phyloP scores from a whole-genome alignment of 2,329 filamentous ascomycete genomes.

The Colletotrichum sp. region DNA sequence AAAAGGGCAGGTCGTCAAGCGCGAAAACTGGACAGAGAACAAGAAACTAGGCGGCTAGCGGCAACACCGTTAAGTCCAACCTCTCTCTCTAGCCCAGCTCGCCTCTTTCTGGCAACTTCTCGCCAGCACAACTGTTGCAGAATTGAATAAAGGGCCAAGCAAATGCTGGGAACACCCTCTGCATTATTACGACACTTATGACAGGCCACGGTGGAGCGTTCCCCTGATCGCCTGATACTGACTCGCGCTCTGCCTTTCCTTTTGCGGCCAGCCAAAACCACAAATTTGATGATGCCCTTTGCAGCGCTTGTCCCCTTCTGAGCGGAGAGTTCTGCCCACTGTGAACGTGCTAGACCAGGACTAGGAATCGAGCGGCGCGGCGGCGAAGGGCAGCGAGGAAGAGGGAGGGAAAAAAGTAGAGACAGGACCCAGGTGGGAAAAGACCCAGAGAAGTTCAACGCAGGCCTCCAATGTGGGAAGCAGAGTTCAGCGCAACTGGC shows the following conservation, averaged over 20 bases:
- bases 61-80: neutral
- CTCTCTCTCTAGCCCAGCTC: neutral
- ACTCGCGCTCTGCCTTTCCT: slow-evolving; percentile 1
- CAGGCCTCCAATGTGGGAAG: slow-evolving; percentile 8
- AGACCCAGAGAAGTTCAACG: neutral
- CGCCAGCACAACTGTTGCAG: no score
- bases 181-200: slow-evolving; percentile 16
- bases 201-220: neutral
- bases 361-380: neutral
- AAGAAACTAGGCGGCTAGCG: slow-evolving; percentile 7
- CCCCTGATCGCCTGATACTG: slow-evolving; percentile 13
- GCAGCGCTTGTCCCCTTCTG: neutral
- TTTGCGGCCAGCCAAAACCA: neutral
- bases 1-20: neutral
- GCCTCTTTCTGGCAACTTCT: no score
- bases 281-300: neutral
- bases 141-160: neutral
- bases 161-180: neutral
- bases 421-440: neutral
- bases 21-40: neutral
- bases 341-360: neutral
- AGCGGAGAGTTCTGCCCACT: neutral
- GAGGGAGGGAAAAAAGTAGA: neutral
- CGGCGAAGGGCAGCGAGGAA: neutral
- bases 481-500: neutral